Conservation (phyloP, 257 asterid genomes). For the Fraxinus quadrangulata region DNA sequence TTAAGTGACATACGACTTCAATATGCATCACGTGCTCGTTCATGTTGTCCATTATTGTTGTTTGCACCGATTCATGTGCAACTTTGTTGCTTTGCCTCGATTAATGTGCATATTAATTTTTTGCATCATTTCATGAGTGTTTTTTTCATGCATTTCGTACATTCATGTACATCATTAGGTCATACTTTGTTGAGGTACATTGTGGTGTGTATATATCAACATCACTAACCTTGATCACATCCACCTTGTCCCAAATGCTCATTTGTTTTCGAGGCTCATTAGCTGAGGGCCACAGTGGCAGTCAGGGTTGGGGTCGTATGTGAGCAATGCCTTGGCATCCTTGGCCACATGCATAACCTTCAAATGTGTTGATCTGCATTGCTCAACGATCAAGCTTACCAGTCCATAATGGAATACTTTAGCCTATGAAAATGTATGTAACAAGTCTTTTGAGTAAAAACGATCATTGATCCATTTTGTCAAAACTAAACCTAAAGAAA, state of each 20-base stretch:
- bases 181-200: no score
- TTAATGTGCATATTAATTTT: no score
- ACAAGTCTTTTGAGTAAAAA: not conserved
- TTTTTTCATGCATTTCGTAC: no score
- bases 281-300: conserved; percentile 83
- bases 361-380: conserved; percentile 90
- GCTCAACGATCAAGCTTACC: conserved; percentile 94
- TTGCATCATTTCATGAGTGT: no score
- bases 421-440: conserved; percentile 40
- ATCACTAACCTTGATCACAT: conserved; percentile 85
- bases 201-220: conserved; percentile 29
- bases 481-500: not conserved
- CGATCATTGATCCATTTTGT: not conserved
- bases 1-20: no score
- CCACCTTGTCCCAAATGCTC: conserved; percentile 93
- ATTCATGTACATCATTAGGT: no score
- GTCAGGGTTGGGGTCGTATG: conserved; percentile 88
- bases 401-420: conserved; percentile 92
- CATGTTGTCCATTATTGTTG: no score
- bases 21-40: no score
- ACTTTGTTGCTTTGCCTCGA: no score
- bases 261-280: conserved; percentile 77
- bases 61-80: no score
- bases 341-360: conserved; percentile 94
- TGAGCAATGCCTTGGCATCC: conserved; percentile 82